Evolutionary conservation across 352 stramenopile species (phyloP).

Genomic region (Phytophthora cryptogea): DNA sequence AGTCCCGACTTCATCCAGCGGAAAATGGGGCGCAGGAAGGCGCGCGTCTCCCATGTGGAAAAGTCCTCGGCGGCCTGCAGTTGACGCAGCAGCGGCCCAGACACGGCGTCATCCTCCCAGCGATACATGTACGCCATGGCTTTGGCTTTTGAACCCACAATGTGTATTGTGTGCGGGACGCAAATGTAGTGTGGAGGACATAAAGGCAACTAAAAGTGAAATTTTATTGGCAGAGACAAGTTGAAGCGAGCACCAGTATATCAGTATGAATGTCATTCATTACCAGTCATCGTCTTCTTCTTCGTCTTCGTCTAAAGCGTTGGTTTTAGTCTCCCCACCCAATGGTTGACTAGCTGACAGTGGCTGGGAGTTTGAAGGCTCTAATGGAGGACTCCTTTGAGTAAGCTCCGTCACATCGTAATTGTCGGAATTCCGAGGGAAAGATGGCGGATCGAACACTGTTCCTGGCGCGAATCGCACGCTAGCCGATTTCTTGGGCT

Average conservation of each 20-base stretch:
- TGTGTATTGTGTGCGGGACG: background rate
- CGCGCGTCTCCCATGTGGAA: conserved; percentile 58
- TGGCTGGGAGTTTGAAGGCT: conserved; percentile 1
- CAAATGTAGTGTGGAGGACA: conserved; percentile 1
- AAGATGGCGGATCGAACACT: conserved; percentile 11
- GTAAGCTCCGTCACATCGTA: conserved; percentile 22
- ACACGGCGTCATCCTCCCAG: conserved; percentile 42
- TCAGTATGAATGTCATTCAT: background rate
- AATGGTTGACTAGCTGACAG: conserved; percentile 1
- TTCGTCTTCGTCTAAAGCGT: conserved; percentile 26
- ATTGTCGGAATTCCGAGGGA: conserved; percentile 23
- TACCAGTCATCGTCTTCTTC: conserved; percentile 43
- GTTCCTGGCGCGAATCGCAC: conserved; percentile 36
- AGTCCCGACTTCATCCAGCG: conserved; percentile 71
- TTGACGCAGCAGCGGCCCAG: conserved; percentile 31
- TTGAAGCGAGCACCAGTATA: no score
- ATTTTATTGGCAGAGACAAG: no score
- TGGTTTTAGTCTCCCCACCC: conserved; percentile 8
- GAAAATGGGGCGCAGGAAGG: conserved; percentile 73
- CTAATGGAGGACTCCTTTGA: conserved; percentile 14
- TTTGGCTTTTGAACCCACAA: conserved; percentile 16
- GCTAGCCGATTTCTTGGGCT: conserved; percentile 18
- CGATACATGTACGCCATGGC: conserved; percentile 7
- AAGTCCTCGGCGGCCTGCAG: conserved; percentile 24
- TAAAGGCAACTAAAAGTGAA: conserved; percentile 8